These are phyloP conservation scores for Alternaria panax DNA, from an alignment of 2,329 filamentous ascomycete genomes.

Conservation along the genomic window DNA sequence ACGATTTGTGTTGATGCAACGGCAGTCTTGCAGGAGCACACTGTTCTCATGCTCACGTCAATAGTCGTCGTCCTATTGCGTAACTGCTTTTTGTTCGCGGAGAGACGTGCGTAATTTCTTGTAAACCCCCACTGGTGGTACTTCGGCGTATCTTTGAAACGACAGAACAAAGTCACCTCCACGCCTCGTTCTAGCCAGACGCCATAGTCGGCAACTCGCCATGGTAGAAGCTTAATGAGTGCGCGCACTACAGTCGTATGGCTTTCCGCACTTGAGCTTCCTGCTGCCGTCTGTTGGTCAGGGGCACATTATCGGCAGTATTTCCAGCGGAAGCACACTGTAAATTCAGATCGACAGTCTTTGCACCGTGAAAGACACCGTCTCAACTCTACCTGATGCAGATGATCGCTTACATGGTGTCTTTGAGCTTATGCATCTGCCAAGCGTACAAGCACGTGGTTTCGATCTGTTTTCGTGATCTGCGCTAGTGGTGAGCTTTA, in stretches of 20 bases:
- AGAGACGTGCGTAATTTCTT: constrained; percentile 7
- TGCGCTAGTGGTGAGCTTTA: background rate
- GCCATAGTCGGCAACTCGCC: background rate
- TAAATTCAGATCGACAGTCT: constrained; percentile 2
- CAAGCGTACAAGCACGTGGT: constrained; percentile 4
- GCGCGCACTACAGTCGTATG: background rate
- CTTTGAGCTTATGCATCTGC: background rate
- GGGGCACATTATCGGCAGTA: background rate
- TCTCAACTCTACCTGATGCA: background rate
- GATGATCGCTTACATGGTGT: background rate
- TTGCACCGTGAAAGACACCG: constrained; percentile 2
- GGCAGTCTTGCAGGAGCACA: background rate
- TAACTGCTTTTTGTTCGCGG: background rate
- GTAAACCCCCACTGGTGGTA: constrained; percentile 4
- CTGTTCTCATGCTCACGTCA: background rate
- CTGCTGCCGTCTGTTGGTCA: background rate
- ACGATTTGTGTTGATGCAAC: background rate
- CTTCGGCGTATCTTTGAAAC: constrained; percentile 1
- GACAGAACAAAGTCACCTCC: background rate
- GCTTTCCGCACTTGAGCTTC: background rate
- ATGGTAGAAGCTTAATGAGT: background rate
- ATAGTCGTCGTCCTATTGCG: background rate
- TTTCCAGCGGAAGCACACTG: background rate
- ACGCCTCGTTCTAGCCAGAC: background rate
- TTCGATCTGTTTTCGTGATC: constrained; percentile 2